phyloP scores from a whole-genome alignment of 1,139 yeast species.

The Blastobotrys illinoisensis region DNA sequence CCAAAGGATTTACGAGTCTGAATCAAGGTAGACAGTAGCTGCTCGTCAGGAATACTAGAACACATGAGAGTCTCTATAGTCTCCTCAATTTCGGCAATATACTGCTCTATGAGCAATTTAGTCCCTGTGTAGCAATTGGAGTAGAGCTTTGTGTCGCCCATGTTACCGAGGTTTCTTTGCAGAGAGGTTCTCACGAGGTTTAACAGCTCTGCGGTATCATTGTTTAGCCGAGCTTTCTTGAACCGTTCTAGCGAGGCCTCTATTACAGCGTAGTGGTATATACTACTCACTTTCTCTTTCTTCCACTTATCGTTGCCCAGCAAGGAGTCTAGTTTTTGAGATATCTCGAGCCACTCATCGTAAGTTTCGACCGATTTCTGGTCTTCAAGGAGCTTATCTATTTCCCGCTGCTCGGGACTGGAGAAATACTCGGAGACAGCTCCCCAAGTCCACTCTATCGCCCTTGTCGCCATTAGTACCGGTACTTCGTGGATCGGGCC shows the following conservation, averaged over 20 bases:
- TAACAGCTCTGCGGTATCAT: constrained; percentile 56
- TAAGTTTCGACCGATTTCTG: constrained; percentile 47
- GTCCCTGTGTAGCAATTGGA: constrained; percentile 83
- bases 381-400: constrained; percentile 4
- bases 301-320: constrained; percentile 72
- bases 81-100: constrained; percentile 66
- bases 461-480: not conserved
- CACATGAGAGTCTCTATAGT: constrained; percentile 48
- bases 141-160: constrained; percentile 77
- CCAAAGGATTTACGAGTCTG: constrained; percentile 92
- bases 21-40: constrained; percentile 68
- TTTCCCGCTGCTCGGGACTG: not conserved
- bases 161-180: constrained; percentile 80
- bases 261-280: constrained; percentile 69
- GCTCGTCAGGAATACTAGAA: constrained; percentile 50
- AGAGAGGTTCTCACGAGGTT: constrained; percentile 79
- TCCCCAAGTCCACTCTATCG: not conserved
- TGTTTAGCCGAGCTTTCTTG: constrained; percentile 49
- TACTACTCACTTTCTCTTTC: constrained; percentile 47
- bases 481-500: not conserved
- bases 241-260: constrained; percentile 51
- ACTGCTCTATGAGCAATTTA: constrained; percentile 74
- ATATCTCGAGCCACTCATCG: constrained; percentile 62
- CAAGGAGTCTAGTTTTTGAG: constrained; percentile 58
- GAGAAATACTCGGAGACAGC: not conserved